Evolutionary conservation across 192 early-diverging fungal species (phyloP), one percentile per base, ranked within the genome.

Genomic region (Chytriomyces hyalinus): DNA sequence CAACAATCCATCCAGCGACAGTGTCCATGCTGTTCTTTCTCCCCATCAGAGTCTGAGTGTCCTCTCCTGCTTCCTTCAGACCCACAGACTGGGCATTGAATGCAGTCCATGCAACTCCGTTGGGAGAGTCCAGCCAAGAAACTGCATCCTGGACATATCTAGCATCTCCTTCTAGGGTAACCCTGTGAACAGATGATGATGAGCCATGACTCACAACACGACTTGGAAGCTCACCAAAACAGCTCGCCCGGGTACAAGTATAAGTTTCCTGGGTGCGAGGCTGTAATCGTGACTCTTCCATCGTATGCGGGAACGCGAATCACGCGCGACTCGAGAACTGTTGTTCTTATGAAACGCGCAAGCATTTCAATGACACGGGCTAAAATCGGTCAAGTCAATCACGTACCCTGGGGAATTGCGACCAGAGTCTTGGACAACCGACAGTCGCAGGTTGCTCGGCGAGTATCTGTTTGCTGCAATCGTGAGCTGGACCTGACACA

Each of bases 221-320:
- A 4, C 10, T 24, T 57, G 43, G 17, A 36, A 4, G 15, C 51
- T 22, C 36, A 60, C 76, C 76, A 77, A 61, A 77, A 77, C 11
- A 77, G 9, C 46, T 77, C 76, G 49, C 76, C 76, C 4, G 76
- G 76, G 20, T 24, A 77, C 50, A 77, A 60, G 46, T 69, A 69
- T 20, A 77, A 22, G 24, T 53, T 70, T 47, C 67, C 76, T n/a
- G 47, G n/a, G 15, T 10, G 13, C 7, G 17, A 4, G 8, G 76
- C 76, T 61, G 65, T 77, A 51, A 77, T 49, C 6, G 76, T 77
- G 43, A 77, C 66, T 7, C 76, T 13, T 10, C 74, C 74, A 11
- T 65, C 57, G 44, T 65, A 76, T n/a, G 64, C 64, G 13, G 74
- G 74, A 57, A 76, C 26, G 2, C 17, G 9, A 10, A 76, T 22